Base-by-base conservation (phyloP, 2,329 filamentous ascomycete genomes). In the Fusarium nanum region DNA sequence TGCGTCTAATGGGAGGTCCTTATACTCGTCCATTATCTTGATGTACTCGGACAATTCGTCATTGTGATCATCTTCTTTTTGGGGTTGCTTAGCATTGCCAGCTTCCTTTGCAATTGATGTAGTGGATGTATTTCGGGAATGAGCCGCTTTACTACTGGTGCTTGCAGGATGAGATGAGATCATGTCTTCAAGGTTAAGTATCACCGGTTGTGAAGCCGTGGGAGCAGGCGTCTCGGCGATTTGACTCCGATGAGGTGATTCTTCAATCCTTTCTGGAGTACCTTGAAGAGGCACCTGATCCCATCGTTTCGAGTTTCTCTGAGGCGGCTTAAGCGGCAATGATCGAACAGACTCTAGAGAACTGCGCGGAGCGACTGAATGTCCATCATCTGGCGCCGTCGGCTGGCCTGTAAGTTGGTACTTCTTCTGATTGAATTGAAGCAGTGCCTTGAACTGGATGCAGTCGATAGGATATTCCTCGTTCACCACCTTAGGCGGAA, bases 391-490 rank as follows among this genome's bases (percentile, higher is more conserved):
- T 7, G 48, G 41, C 8, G 11, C 28, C 14, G 44, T 75, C 65
- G 83, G 79, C 75, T 81, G 82, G 44, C 86, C 92, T 54, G 75
- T 76, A 27, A 92, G 83, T 62, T 77, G 80, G 74, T 93, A 96
- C 48, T 87, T 86, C 27, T 78, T 78, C 70, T 90, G 88, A 5
- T 80, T 80, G 7, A 86, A 83, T 67, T 92, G 88, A 18, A 93
- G 78, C 1, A 93, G 67, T 2, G 80, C 79, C 8, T 83, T 82
- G 67, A 87, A 89, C 37, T 81, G 80, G 40, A 93, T 85, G 68
- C 91, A 94, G 59, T 94, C 91, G 4, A 91, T 81, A 1, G 90
- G 87, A 72, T 91, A 95, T 1, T 84, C 81, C 50, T 92, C 90
- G 60, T 89, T 91, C 13, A 94, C 89, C 5, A 97, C 72, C 3